Percentiles rank a stretch among this genome's conserved stretches.
Conservation (phyloP, 2,329 filamentous ascomycete genomes). For the Blastomyces parvus region DNA sequence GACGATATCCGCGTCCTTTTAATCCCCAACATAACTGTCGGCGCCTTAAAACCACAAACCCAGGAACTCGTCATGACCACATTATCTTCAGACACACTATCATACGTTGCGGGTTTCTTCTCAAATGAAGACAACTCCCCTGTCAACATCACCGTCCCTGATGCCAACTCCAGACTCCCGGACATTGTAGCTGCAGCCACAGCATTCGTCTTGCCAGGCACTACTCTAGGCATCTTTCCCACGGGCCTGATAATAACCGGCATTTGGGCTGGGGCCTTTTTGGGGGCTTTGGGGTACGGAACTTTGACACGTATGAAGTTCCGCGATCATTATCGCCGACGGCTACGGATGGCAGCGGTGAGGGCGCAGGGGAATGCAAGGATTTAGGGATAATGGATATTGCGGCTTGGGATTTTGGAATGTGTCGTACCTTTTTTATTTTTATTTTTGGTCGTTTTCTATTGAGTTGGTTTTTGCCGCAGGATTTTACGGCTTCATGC, state of each 20-base stretch:
- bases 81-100: conserved; percentile 28
- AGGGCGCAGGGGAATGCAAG: conserved; percentile 1
- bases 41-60: conserved; percentile 13
- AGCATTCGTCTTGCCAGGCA: conserved; percentile 27
- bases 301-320: conserved; percentile 26
- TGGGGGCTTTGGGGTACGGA: conserved; percentile 26
- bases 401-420: neutral
- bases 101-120: conserved; percentile 29
- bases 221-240: conserved; percentile 24
- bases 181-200: conserved; percentile 20
- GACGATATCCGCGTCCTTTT: conserved; percentile 25
- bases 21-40: conserved; percentile 27
- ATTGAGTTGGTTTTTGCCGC: no score
- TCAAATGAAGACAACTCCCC: conserved; percentile 17
- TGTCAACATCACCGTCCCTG: conserved; percentile 21
- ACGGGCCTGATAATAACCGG: conserved; percentile 26
- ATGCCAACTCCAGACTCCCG: conserved; percentile 17
- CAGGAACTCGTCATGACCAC: conserved; percentile 18
- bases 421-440: neutral
- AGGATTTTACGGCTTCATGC: no score
- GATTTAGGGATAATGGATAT: neutral
- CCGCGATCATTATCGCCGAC: conserved; percentile 25
- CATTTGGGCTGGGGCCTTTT: conserved; percentile 26
- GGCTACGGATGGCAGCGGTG: conserved; percentile 14
- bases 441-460: neutral